A percentile compares a stretch with the other conserved stretches of the same genome.
Conservation (phyloP, 177 flowering plant genomes). For the Tripterygium wilfordii region DNA sequence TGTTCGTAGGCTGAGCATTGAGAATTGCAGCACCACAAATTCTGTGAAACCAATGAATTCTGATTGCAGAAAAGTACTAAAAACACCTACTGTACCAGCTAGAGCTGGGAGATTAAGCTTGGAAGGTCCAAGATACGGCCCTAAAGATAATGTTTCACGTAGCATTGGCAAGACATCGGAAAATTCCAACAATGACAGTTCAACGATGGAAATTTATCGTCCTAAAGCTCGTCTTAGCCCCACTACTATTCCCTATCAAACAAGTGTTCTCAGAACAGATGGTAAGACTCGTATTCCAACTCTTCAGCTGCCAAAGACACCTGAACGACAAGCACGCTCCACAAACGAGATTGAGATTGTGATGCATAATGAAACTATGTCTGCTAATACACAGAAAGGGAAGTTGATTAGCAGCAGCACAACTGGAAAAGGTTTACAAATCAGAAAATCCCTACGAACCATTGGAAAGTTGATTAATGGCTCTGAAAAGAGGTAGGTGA, state of each 20-base stretch:
- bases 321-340: constrained; percentile 30
- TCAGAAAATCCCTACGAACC: constrained; percentile 65
- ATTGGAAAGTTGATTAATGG: constrained; percentile 82
- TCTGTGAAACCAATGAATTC: constrained; percentile 3
- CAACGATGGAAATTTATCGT: constrained; percentile 8
- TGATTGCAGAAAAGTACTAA: constrained; percentile 26
- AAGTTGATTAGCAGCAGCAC: constrained; percentile 12
- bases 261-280: constrained; percentile 16
- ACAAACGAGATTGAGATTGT: constrained; percentile 22
- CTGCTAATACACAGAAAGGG: constrained; percentile 27
- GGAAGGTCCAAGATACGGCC: constrained; percentile 46
- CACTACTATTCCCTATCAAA: constrained; percentile 19
- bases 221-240: constrained; percentile 34
- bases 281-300: constrained; percentile 22
- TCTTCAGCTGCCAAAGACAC: constrained; percentile 39
- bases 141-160: constrained; percentile 23
- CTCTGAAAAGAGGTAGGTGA: constrained; percentile 67
- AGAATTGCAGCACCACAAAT: constrained; percentile 15
- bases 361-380: constrained; percentile 22
- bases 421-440: constrained; percentile 58
- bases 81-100: constrained; percentile 31
- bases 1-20: too few species aligned
- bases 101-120: constrained; percentile 61
- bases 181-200: constrained; percentile 11
- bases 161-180: constrained; percentile 10